Evolutionary conservation across 2,329 filamentous ascomycete species (phyloP), one percentile per base, ranked within the genome.

Genomic region (Penicillium sp.): DNA sequence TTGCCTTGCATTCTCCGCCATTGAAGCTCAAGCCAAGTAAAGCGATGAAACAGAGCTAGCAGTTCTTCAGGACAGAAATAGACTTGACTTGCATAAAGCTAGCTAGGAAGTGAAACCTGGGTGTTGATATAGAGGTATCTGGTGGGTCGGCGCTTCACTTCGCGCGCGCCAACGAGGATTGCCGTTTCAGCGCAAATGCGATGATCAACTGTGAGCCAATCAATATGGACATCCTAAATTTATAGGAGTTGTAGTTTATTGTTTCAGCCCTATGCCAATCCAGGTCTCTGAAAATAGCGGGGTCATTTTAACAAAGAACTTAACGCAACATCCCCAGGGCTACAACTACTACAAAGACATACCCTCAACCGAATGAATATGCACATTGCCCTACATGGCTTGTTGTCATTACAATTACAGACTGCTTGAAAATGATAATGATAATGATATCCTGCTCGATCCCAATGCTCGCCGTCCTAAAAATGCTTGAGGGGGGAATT

Each of bases 401-500:
- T 46, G 46, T 50, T 48, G 48, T 61, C 58, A 61, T 62, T 65
- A 64, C 50, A 59, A 61, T 61, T 64, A 67, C 63, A 62, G 26
- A 56, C 53, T 52, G 50, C 50, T 31, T 44, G 29, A 48, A 26
- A 50, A 50, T 19, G 16, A 37, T 31, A 37, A 46, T 45, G 54
- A 39, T 35, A 25, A 50, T 33, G 25, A 45, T 46, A 57, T 21
- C 48, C 48, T 49, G 49, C 51, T 50, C 50, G 53, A 58, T 55
- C 48, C 54, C 44, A 54, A 57, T 49, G 54, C 54, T 60, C 54
- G 60, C 56, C 55, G 57, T 47, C 50, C 53, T 60, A 59, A 50
- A 53, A 49, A 67, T 67, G 57, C 63, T 60, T 55, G 63, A 67
- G 65, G 53, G 62, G 58, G 59, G 65, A 65, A 55, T 61, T 58